phyloP scores from a whole-genome alignment of 345 rosid genomes.

The Gossypium raimondii region DNA sequence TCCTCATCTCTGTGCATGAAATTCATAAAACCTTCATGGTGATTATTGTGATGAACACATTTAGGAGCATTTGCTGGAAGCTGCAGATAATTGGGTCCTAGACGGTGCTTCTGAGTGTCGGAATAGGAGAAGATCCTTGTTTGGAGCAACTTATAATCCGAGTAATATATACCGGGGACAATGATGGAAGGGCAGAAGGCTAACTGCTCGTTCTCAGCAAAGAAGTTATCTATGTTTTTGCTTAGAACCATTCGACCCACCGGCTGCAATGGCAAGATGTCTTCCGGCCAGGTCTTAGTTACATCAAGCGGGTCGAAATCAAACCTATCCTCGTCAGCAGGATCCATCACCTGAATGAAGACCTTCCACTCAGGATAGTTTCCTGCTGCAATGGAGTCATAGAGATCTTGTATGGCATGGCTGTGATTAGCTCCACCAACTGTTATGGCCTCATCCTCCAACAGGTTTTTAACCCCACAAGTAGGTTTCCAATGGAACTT shows the following conservation, averaged over 20 bases:
- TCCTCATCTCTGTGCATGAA: slow-evolving; percentile 89
- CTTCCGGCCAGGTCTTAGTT: slow-evolving; percentile 97
- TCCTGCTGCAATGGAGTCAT: slow-evolving; percentile 85
- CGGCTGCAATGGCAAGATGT: slow-evolving; percentile 83
- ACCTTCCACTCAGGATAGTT: slow-evolving; percentile 91
- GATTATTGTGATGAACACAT: slow-evolving; percentile 88
- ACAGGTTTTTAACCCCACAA: slow-evolving; percentile 72
- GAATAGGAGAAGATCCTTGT: slow-evolving; percentile 75
- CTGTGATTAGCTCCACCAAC: slow-evolving; percentile 95
- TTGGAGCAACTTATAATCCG: slow-evolving; percentile 87
- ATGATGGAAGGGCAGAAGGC: slow-evolving; percentile 88
- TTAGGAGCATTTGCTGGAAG: slow-evolving; percentile 96
- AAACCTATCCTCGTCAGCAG: slow-evolving; percentile 62
- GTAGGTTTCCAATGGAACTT: slow-evolving; percentile 98
- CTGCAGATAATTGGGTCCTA: slow-evolving; percentile 93
- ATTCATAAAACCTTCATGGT: slow-evolving; percentile 89
- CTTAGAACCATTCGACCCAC: slow-evolving; percentile 97
- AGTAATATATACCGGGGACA: slow-evolving; percentile 85
- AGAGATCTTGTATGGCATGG: slow-evolving; percentile 93
- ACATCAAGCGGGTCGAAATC: slow-evolving; percentile 96
- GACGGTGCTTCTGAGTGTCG: slow-evolving; percentile 96
- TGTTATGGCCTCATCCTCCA: slow-evolving; percentile 79
- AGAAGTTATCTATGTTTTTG: slow-evolving; percentile 93
- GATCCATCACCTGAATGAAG: slow-evolving; percentile 75
- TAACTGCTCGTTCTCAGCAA: slow-evolving; percentile 85